phyloP scores from a whole-genome alignment of 78 protist species.

The Emiliania huxleyi region DNA sequence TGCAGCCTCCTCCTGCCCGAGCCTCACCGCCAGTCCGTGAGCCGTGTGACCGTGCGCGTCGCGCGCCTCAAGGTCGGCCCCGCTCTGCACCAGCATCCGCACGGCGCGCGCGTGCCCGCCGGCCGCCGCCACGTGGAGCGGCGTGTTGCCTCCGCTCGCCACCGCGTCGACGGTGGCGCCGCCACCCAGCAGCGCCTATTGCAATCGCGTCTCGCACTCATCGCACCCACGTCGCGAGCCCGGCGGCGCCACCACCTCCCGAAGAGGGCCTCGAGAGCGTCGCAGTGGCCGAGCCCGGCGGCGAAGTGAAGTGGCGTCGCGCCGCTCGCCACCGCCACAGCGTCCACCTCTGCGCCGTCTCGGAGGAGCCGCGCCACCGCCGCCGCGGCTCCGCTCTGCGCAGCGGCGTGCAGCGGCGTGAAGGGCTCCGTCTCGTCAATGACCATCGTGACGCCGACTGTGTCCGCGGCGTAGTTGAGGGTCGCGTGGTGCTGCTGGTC shows the following conservation, averaged over 20 bases:
- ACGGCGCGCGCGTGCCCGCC: background rate
- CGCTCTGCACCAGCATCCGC: background rate
- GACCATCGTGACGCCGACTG: background rate
- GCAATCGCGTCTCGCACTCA: too few species aligned
- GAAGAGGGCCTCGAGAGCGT: background rate
- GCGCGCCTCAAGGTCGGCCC: background rate
- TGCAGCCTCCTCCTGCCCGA: constrained; percentile 4
- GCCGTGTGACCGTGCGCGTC: background rate
- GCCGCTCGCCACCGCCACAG: background rate
- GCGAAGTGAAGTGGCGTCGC: background rate
- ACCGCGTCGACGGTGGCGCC: background rate
- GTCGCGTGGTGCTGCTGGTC: constrained; percentile 4
- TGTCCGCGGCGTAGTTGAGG: background rate
- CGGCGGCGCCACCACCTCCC: too few species aligned
- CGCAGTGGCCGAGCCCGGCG: background rate
- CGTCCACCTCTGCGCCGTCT: background rate
- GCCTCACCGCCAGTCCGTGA: background rate
- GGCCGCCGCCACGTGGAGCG: background rate
- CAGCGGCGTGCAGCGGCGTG: background rate
- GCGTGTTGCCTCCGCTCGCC: background rate
- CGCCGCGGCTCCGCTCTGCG: background rate
- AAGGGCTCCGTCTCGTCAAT: background rate
- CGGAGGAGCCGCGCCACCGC: background rate
- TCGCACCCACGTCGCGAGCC: too few species aligned
- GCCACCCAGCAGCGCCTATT: background rate